These are phyloP conservation scores for Bipolaris zeicola DNA, from an alignment of 2,329 filamentous ascomycete genomes.

Conservation along the genomic window DNA sequence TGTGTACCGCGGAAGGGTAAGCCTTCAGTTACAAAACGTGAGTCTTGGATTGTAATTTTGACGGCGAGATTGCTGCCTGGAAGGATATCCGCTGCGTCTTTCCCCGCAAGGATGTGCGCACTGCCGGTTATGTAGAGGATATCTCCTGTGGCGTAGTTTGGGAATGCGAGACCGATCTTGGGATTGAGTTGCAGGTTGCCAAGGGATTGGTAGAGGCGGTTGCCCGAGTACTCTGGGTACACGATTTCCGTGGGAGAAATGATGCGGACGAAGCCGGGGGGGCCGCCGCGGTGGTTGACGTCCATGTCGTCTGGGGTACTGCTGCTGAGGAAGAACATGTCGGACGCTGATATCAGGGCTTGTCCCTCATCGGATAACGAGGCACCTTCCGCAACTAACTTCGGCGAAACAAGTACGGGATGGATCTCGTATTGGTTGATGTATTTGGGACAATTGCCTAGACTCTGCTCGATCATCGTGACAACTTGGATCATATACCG, in stretches of 20 bases:
- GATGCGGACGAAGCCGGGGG: constrained; percentile 74
- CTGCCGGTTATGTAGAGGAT: constrained; percentile 76
- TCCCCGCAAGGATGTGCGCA: constrained; percentile 68
- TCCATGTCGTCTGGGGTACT: constrained; percentile 73
- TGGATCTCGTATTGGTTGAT: constrained; percentile 73
- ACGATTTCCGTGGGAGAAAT: constrained; percentile 66
- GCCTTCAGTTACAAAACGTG: constrained; percentile 66
- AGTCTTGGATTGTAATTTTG: constrained; percentile 65
- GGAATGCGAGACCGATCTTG: constrained; percentile 70
- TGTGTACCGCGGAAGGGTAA: constrained; percentile 69
- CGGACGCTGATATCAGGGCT: constrained; percentile 65
- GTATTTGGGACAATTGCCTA: constrained; percentile 88
- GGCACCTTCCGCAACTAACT: constrained; percentile 55
- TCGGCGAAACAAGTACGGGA: constrained; percentile 60
- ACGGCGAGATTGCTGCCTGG: constrained; percentile 75
- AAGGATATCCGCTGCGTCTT: constrained; percentile 66
- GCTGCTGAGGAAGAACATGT: constrained; percentile 80
- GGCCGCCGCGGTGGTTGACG: constrained; percentile 79
- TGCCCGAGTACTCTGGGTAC: constrained; percentile 86
- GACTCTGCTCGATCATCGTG: constrained; percentile 70
- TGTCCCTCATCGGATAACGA: constrained; percentile 61
- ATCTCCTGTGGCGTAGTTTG: constrained; percentile 74
- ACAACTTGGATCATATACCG: constrained; percentile 62
- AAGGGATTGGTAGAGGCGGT: constrained; percentile 80
- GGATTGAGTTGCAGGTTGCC: constrained; percentile 76